Evolutionary conservation across 2,329 filamentous ascomycete species (phyloP).

Genomic region (Pyricularia sp.): DNA sequence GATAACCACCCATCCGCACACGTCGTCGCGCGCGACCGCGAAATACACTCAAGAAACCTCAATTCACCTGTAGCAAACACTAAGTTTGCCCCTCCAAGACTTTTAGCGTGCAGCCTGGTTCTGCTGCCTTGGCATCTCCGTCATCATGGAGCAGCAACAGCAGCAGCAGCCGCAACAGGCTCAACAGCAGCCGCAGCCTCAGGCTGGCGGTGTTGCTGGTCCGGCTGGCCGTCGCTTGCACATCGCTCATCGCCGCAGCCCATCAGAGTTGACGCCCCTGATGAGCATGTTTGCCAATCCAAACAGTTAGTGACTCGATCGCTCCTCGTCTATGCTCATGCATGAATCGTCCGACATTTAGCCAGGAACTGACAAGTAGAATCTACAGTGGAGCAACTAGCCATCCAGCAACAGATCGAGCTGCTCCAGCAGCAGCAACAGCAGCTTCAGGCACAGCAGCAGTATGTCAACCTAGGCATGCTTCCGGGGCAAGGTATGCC

Average conservation of each 20-base stretch:
- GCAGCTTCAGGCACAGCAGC: constrained; percentile 92
- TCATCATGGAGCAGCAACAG: constrained; percentile 58
- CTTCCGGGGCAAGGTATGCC: constrained; percentile 72
- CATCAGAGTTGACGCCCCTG: constrained; percentile 91
- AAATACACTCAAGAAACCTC: not conserved
- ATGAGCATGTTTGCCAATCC: constrained; percentile 80
- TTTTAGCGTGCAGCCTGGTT: not conserved
- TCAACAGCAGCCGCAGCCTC: constrained; percentile 44
- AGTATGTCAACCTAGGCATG: constrained; percentile 97
- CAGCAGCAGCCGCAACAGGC: constrained; percentile 44
- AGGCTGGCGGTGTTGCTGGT: constrained; percentile 53
- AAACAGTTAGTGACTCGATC: constrained; percentile 45
- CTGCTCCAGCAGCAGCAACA: constrained; percentile 95
- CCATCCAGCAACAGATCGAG: constrained; percentile 97
- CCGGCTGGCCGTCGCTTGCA: constrained; percentile 84
- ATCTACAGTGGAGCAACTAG: constrained; percentile 81
- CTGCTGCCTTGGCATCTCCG: not conserved
- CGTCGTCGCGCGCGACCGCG: not conserved
- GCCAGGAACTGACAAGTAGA: not conserved
- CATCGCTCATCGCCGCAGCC: constrained; percentile 94
- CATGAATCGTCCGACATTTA: not conserved
- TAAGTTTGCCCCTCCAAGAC: not conserved
- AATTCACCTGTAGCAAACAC: not conserved
- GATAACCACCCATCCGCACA: not conserved
- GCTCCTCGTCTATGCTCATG: not conserved